These are phyloP conservation scores for Boletus rufocinnamomeus DNA, from an alignment of 768 basidiomycete species.

Conservation along the genomic window DNA sequence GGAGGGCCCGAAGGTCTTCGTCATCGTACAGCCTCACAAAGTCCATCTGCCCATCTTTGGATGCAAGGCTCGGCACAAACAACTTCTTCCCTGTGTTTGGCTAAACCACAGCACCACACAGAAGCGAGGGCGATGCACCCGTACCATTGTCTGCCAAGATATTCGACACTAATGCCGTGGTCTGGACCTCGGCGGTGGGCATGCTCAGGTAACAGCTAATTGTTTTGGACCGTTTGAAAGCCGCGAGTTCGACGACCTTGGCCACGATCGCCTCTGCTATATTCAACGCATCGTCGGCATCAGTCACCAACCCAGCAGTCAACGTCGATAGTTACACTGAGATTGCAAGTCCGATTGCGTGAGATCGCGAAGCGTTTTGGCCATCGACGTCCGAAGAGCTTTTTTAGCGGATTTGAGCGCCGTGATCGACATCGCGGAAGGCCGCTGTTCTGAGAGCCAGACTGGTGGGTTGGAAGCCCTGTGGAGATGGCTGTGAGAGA, in stretches of 20 bases:
- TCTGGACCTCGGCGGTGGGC: slow-evolving; percentile 71
- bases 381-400: slow-evolving; percentile 53
- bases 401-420: slow-evolving; percentile 47
- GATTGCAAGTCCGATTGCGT: slow-evolving; percentile 47
- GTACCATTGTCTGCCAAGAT: slow-evolving; percentile 56
- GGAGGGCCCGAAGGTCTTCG: slow-evolving; percentile 59
- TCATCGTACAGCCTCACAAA: slow-evolving; percentile 61
- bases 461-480: neutral
- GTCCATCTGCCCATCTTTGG: slow-evolving; percentile 55
- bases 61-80: slow-evolving; percentile 67
- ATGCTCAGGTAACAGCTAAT: slow-evolving; percentile 82
- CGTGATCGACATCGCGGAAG: slow-evolving; percentile 29
- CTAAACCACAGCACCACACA: neutral
- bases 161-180: slow-evolving; percentile 48
- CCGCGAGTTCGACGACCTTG: slow-evolving; percentile 50
- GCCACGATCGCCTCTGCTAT: slow-evolving; percentile 41
- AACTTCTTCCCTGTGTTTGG: slow-evolving; percentile 55
- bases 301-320: neutral
- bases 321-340: slow-evolving; percentile 51
- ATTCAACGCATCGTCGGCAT: slow-evolving; percentile 1
- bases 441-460: neutral
- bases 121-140: slow-evolving; percentile 15
- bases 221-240: slow-evolving; percentile 49
- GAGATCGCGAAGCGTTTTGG: slow-evolving; percentile 46
- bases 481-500: slow-evolving; percentile 1